Evolutionary conservation across 2,329 filamentous ascomycete genomes (phyloP).

Genomic region (Thermothelomyces thermophilus): DNA sequence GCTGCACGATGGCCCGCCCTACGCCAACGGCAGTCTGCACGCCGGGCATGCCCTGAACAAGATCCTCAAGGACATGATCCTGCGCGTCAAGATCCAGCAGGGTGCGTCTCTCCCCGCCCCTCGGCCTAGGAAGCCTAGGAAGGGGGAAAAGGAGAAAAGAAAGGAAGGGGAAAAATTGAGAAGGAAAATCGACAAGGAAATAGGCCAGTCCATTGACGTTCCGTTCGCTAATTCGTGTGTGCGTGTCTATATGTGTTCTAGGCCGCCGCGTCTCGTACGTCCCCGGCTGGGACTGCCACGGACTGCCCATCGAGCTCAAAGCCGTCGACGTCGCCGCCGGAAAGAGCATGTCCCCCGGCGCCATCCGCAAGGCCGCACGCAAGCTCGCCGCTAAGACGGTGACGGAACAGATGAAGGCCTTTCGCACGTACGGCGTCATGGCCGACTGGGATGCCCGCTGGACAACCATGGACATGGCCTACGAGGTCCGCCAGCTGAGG

Average conservation of each 20-base stretch:
- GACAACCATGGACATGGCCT: conserved; percentile 70
- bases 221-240: background rate
- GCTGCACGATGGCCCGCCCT: conserved; percentile 92
- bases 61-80: conserved; percentile 89
- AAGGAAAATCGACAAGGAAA: too few species aligned
- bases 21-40: conserved; percentile 88
- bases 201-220: too few species aligned
- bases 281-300: conserved; percentile 97
- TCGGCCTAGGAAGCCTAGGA: too few species aligned
- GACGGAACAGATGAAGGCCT: conserved; percentile 64
- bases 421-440: conserved; percentile 70
- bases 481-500: conserved; percentile 67
- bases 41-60: conserved; percentile 96
- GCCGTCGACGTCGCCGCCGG: conserved; percentile 57
- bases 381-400: conserved; percentile 63
- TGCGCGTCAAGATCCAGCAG: conserved; percentile 71
- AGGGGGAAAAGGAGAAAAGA: too few species aligned
- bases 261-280: conserved; percentile 69
- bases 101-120: conserved; percentile 37
- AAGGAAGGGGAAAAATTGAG: too few species aligned
- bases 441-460: conserved; percentile 71
- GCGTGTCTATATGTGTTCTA: conserved; percentile 17
- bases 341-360: conserved; percentile 44
- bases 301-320: conserved; percentile 93
- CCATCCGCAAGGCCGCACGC: conserved; percentile 58